These are phyloP conservation scores for Santalum album DNA, from an alignment of 164 flowering plant species.

Conservation along the genomic window DNA sequence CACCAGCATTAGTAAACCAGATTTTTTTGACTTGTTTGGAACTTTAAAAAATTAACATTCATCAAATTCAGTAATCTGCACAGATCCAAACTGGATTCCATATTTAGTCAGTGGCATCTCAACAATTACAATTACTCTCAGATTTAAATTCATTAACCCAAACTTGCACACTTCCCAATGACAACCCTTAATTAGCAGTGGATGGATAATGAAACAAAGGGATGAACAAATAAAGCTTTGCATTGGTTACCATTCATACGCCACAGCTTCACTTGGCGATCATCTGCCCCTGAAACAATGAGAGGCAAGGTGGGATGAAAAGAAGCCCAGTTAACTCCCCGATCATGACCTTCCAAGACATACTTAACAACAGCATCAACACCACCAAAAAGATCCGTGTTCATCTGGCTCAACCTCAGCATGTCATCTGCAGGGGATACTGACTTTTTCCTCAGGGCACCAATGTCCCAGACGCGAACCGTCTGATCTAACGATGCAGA, in stretches of 20 bases:
- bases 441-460: slow-evolving; percentile 2
- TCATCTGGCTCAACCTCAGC: slow-evolving; percentile 1
- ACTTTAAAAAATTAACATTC: not conserved
- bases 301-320: slow-evolving; percentile 6
- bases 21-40: not conserved
- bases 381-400: slow-evolving; percentile 5
- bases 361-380: slow-evolving; percentile 6
- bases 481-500: slow-evolving; percentile 6
- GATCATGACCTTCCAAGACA: slow-evolving; percentile 6
- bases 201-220: not conserved
- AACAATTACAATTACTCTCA: not conserved
- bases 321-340: slow-evolving; percentile 4
- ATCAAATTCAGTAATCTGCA: too few relatives aligned
- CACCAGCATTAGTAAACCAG: too few relatives aligned
- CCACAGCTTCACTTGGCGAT: slow-evolving; percentile 5
- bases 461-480: slow-evolving; percentile 3
- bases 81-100: not conserved
- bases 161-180: not conserved
- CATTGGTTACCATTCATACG: slow-evolving; percentile 2
- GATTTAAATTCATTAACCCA: not conserved
- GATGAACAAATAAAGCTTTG: not conserved
- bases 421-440: slow-evolving; percentile 3
- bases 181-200: not conserved
- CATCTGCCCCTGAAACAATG: slow-evolving; percentile 2
- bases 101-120: not conserved